Conservation (phyloP, 495 filamentous ascomycete species). For the Thozetella sp. region DNA sequence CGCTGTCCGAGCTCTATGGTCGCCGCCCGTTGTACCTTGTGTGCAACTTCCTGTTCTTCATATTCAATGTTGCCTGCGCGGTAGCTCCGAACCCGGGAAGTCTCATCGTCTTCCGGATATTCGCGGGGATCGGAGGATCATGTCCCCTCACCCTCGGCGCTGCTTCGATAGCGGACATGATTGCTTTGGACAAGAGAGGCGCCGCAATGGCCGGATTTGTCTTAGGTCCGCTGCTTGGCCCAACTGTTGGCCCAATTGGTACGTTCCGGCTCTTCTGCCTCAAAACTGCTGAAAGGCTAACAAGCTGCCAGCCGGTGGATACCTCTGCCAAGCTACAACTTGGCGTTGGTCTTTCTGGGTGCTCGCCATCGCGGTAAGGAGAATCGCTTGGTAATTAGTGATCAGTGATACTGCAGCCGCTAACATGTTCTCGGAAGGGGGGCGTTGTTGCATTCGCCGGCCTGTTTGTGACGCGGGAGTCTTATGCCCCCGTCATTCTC, state of each 20-base stretch:
- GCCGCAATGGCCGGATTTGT: slow-evolving; percentile 49
- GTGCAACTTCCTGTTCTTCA: slow-evolving; percentile 63
- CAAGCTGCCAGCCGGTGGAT: slow-evolving; percentile 37
- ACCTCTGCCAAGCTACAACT: slow-evolving; percentile 42
- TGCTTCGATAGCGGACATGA: slow-evolving; percentile 61
- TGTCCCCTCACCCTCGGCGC: slow-evolving; percentile 53
- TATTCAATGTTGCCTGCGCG: slow-evolving; percentile 63
- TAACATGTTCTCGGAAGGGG: not conserved
- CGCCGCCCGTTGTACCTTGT: slow-evolving; percentile 60
- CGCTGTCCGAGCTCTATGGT: slow-evolving; percentile 71
- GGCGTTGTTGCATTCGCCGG: slow-evolving; percentile 22
- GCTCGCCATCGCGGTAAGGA: slow-evolving; percentile 27
- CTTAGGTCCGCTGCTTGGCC: slow-evolving; percentile 48
- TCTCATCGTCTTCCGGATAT: slow-evolving; percentile 62
- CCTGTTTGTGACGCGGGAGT: slow-evolving; percentile 54
- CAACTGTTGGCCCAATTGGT: slow-evolving; percentile 48
- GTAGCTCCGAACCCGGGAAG: slow-evolving; percentile 52
- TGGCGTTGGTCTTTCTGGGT: slow-evolving; percentile 71
- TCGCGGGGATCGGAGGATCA: slow-evolving; percentile 60
- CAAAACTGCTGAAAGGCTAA: not conserved
- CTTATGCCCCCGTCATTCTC: slow-evolving; percentile 59
- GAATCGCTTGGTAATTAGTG: not conserved
- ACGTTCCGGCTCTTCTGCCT: not conserved
- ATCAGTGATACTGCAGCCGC: not conserved
- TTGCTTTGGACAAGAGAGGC: slow-evolving; percentile 48